A percentile compares a stretch with the other conserved stretches of the same genome.
Conservation (phyloP, 2,329 filamentous ascomycete species). For the Colletotrichum tabaci region DNA sequence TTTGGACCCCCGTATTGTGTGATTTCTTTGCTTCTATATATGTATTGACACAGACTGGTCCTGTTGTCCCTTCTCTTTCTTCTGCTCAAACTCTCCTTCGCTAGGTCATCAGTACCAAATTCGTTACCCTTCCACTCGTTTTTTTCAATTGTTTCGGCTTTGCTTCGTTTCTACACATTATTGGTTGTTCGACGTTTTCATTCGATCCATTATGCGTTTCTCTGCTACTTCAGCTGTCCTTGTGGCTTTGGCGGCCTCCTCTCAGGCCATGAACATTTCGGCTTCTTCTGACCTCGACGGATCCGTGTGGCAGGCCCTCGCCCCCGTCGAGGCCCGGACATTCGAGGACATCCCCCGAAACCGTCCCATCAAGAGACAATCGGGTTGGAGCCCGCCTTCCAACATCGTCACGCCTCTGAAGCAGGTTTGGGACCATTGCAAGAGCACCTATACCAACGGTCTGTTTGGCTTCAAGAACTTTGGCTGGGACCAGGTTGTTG, state of each 20-base stretch:
- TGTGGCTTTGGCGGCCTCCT: constrained; percentile 46
- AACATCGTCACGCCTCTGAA: constrained; percentile 47
- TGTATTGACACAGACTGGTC: neutral
- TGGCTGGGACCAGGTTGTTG: constrained; percentile 53
- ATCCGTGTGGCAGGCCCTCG: constrained; percentile 48
- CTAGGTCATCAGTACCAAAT: constrained; percentile 25
- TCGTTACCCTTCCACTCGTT: constrained; percentile 26
- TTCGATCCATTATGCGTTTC: constrained; percentile 46
- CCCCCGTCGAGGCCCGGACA: constrained; percentile 33
- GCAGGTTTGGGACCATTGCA: constrained; percentile 51
- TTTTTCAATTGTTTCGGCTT: constrained; percentile 3
- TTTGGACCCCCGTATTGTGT: neutral
- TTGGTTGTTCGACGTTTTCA: neutral
- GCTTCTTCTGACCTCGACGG: constrained; percentile 48
- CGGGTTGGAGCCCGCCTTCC: constrained; percentile 50
- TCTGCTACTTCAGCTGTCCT: constrained; percentile 40
- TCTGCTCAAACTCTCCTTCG: constrained; percentile 16
- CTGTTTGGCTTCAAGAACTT: constrained; percentile 51
- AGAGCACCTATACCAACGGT: constrained; percentile 47
- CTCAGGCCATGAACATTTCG: constrained; percentile 44
- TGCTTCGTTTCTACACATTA: constrained; percentile 20
- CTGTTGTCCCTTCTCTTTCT: neutral
- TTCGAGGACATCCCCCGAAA: constrained; percentile 42
- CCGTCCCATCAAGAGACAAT: constrained; percentile 48
- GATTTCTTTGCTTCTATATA: constrained; percentile 17